Conservation (phyloP, 208 protist species). For the Trypanosomatidae sp. region DNA sequence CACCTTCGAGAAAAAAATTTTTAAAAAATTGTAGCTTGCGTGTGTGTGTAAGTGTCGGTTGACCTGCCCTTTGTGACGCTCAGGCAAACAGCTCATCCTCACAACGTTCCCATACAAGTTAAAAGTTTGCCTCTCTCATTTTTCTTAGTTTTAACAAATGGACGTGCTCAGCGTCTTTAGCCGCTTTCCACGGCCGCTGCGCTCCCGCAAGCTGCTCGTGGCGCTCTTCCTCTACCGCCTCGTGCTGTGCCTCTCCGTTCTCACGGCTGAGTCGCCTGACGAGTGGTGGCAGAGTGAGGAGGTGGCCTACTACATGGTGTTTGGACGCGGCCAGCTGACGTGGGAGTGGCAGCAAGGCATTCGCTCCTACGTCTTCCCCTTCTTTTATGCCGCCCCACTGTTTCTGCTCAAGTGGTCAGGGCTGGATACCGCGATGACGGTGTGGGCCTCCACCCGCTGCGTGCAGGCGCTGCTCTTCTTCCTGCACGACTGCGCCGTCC, state of each 20-base stretch:
- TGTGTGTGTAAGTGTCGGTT: too few relatives aligned
- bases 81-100: too few relatives aligned
- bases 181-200: slow-evolving; percentile 18
- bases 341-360: slow-evolving; percentile 85
- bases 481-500: slow-evolving; percentile 41
- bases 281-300: slow-evolving; percentile 91
- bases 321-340: slow-evolving; percentile 67
- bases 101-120: too few relatives aligned
- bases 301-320: slow-evolving; percentile 83
- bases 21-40: too few relatives aligned
- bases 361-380: slow-evolving; percentile 73
- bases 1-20: too few relatives aligned
- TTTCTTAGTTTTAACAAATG: background rate
- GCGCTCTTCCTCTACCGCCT: slow-evolving; percentile 49
- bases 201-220: slow-evolving; percentile 11
- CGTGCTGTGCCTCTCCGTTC: slow-evolving; percentile 41
- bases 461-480: slow-evolving; percentile 49
- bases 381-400: slow-evolving; percentile 49
- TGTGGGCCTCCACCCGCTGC: slow-evolving; percentile 46
- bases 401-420: slow-evolving; percentile 49
- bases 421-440: slow-evolving; percentile 43
- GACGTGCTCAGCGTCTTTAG: slow-evolving; percentile 21
- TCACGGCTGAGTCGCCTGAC: slow-evolving; percentile 68
- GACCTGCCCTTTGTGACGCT: too few relatives aligned
- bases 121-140: background rate